Conservation (phyloP, 2,329 filamentous ascomycete species). For the Herpotrichia juniperi region DNA sequence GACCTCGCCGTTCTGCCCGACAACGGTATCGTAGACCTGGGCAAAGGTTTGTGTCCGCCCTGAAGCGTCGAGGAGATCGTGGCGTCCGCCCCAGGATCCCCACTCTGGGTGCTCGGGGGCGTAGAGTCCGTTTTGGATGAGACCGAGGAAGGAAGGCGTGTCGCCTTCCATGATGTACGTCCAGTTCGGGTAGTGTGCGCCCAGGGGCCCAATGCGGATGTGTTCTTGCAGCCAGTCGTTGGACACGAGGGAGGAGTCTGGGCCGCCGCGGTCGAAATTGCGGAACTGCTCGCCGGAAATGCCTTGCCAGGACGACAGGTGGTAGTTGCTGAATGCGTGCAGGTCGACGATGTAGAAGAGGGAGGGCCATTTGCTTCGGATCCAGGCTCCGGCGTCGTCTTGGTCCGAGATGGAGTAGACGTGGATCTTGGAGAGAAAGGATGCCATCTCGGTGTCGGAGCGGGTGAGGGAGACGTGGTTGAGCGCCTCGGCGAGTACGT, state of each 20-base stretch:
- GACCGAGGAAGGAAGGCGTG: constrained; percentile 49
- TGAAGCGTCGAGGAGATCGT: constrained; percentile 28
- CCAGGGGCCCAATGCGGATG: constrained; percentile 54
- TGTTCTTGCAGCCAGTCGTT: constrained; percentile 55
- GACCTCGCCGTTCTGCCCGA: constrained; percentile 39
- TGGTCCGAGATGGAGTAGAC: constrained; percentile 63
- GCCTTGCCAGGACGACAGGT: constrained; percentile 55
- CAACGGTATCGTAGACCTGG: constrained; percentile 43
- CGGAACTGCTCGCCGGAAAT: constrained; percentile 53
- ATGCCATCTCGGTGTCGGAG: constrained; percentile 36
- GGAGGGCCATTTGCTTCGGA: constrained; percentile 53
- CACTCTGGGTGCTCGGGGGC: constrained; percentile 47
- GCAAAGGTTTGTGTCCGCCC: constrained; percentile 27
- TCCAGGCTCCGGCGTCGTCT: constrained; percentile 58
- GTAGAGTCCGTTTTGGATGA: constrained; percentile 52
- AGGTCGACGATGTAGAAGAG: constrained; percentile 58
- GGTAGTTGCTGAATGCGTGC: constrained; percentile 58
- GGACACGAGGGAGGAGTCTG: constrained; percentile 50
- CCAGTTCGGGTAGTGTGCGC: constrained; percentile 52
- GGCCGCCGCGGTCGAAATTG: constrained; percentile 47
- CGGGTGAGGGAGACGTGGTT: constrained; percentile 39
- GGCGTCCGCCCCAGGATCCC: constrained; percentile 54
- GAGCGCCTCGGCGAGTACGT: constrained; percentile 58
- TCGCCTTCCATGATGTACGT: constrained; percentile 57
- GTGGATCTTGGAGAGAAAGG: constrained; percentile 52